Evolutionary conservation across 805 yeast species (phyloP), one percentile per base, ranked within the genome.

Genomic region (Starmerella stellata): DNA sequence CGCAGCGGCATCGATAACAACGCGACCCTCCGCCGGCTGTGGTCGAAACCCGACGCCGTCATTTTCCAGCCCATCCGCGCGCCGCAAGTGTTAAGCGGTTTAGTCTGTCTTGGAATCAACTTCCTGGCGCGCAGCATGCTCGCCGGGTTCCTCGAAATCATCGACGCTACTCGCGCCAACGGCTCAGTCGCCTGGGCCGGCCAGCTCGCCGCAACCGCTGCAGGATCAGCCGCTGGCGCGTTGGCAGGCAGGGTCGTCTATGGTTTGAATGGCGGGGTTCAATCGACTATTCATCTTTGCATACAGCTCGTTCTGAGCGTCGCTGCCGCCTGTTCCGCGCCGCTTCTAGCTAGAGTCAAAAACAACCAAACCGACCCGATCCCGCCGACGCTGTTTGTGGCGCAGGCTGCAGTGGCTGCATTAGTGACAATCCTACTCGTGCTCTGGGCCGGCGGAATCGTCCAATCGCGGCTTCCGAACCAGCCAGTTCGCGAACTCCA

Each of bases 21-120:
- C 27, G 53, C 48, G 17, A 42, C 43, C 14, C 41, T 51, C 37
- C 38, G 54, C 20, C 43, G 53, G 13, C 34, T 47, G 45, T 51
- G 54, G 54, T 41, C 54, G 16, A 45, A 47, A 23, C 39, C 52
- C 20, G 49, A 47, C 21, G 45, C 39, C 24, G 41, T 47, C 23
- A 36, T 50, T n/a, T 45, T 49, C 37, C 48, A 41, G 38, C 50
- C 52, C 27, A 43, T 47, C 3, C 14, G 14, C 17, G 30, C 32
- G 34, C 50, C 52, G 30, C 39, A 42, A 17, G 34, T 36, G 16
- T 34, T 49, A 29, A 36, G 48, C 32, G 38, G 41, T 27, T 11
- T 44, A 9, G 31, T 41, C 4, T 42, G 48, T 19, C 35, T 41
- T 9, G 53, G 53, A 16, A 39, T 50, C 16, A 35, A 47, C 34